phyloP scores from a whole-genome alignment of 768 basidiomycete genomes.

The Lentinula sp. region DNA sequence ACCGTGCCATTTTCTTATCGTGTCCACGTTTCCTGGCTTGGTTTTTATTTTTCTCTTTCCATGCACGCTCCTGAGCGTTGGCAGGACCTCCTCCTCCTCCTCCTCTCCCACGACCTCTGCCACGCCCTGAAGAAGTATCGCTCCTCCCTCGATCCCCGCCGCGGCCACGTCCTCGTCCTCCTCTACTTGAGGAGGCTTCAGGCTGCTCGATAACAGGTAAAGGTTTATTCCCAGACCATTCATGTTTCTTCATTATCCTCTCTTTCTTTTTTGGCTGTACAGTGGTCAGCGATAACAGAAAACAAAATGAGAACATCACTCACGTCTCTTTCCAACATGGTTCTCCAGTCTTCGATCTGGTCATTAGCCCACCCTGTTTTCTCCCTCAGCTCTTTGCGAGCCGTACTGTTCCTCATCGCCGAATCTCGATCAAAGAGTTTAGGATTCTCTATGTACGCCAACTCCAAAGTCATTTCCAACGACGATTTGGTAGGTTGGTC shows the following conservation, averaged over 20 bases:
- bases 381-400: constrained; percentile 56
- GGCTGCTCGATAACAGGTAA: constrained; percentile 7
- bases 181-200: constrained; percentile 15
- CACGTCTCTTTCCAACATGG: constrained; percentile 88
- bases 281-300: neutral
- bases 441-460: constrained; percentile 70
- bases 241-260: constrained; percentile 67
- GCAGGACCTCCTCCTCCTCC: constrained; percentile 31
- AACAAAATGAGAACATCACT: constrained; percentile 19
- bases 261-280: constrained; percentile 61
- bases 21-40: constrained; percentile 77
- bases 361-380: constrained; percentile 77
- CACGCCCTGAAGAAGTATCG: constrained; percentile 26
- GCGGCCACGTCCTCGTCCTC: constrained; percentile 26
- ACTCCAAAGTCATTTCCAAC: constrained; percentile 64
- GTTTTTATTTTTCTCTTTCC: constrained; percentile 79
- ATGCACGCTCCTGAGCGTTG: constrained; percentile 51
- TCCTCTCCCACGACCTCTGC: constrained; percentile 29
- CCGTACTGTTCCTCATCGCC: constrained; percentile 63
- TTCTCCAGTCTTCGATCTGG: constrained; percentile 89
- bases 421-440: constrained; percentile 74
- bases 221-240: constrained; percentile 60
- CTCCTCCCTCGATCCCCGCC: constrained; percentile 30
- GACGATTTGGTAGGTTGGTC: constrained; percentile 20
- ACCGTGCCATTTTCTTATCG: constrained; percentile 82